Base-by-base conservation (phyloP, 352 stramenopile species). In the Globisporangium viniferum region DNA sequence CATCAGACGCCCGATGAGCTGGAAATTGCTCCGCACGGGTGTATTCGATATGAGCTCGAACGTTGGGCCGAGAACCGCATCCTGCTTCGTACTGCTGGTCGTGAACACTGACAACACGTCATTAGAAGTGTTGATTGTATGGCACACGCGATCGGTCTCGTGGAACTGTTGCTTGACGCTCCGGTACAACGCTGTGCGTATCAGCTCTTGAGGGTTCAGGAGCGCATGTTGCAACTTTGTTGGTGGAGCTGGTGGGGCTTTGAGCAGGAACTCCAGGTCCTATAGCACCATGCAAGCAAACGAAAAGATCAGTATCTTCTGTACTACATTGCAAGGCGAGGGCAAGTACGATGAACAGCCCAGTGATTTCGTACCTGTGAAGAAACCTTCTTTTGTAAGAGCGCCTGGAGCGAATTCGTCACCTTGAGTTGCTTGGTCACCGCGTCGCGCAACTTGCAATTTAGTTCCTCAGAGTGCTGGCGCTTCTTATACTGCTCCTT, bases 351-450 rank as follows among this genome's bases (percentile, higher is more conserved):
- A 41, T 15, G 8, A 3, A 15, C 36, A 41, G 8, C 9, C 8
- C 36, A 41, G 9, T 41, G 8, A 0, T 15, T 41, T 15, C 22
- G 10, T 59, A 66, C 60, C 44, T 61, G 36, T 10, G 24, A n/a
- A 29, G 58, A 46, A 6, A 29, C 31, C 18, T 14, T 62, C 36
- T 59, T 31, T 14, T 39, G 27, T 24, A 68, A 31, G 3, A 63
- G 53, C 54, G 53, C 41, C 63, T 61, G 56, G 15, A 85, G 66
- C 12, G 69, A 75, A 53, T 81, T 81, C 24, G 68, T 70, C 60
- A 84, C 54, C 39, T 81, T 77, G 62, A 81, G 74, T 53, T 84
- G 79, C 24, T 71, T 59, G 53, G 78, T 59, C 20, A 86, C 36
- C 9, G 75, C 73, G 8, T 67, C 71, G 29, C 81, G 81, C 15